These are phyloP conservation scores for Arthrinium phaeospermum DNA, from an alignment of 2,329 filamentous ascomycete genomes.

Conservation along the genomic window DNA sequence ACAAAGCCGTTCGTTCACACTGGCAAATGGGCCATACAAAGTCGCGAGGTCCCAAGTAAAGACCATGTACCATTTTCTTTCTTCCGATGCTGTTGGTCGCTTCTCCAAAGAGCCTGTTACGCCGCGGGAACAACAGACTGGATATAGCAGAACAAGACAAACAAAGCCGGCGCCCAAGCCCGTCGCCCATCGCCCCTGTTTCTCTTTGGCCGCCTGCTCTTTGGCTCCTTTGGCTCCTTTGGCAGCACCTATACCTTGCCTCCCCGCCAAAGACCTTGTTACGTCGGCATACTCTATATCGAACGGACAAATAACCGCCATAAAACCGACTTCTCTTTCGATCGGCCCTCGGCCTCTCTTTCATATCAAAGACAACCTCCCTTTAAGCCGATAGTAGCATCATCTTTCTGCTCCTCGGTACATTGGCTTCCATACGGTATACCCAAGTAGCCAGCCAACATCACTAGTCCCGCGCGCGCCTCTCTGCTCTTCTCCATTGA, in stretches of 20 bases:
- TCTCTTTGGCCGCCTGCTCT: neutral
- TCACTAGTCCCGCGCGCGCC: constrained; percentile 11
- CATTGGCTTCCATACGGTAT: neutral
- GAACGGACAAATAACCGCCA: constrained; percentile 14
- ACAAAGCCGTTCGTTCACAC: constrained; percentile 16
- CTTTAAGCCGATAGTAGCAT: constrained; percentile 11
- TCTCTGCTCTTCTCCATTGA: neutral
- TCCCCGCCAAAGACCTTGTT: constrained; percentile 2
- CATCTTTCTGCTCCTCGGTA: constrained; percentile 11
- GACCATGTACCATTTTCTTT: constrained; percentile 4
- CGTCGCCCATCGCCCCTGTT: constrained; percentile 1
- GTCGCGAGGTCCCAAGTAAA: constrained; percentile 8
- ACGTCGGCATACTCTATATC: neutral
- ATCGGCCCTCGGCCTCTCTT: constrained; percentile 7
- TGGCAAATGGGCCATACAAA: constrained; percentile 17
- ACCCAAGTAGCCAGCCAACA: constrained; percentile 2
- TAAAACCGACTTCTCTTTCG: constrained; percentile 16
- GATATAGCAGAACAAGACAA: constrained; percentile 18
- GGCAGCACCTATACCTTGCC: neutral
- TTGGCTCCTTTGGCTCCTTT: neutral
- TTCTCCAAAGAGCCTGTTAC: constrained; percentile 17
- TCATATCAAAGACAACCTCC: constrained; percentile 6
- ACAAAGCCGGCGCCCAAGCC: constrained; percentile 14
- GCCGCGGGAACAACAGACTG: constrained; percentile 9
- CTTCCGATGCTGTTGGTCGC: constrained; percentile 15